Evolutionary conservation across 129 eudicot species (phyloP), one percentile per base, ranked within the genome.

Genomic region (Deinandra increscens): DNA sequence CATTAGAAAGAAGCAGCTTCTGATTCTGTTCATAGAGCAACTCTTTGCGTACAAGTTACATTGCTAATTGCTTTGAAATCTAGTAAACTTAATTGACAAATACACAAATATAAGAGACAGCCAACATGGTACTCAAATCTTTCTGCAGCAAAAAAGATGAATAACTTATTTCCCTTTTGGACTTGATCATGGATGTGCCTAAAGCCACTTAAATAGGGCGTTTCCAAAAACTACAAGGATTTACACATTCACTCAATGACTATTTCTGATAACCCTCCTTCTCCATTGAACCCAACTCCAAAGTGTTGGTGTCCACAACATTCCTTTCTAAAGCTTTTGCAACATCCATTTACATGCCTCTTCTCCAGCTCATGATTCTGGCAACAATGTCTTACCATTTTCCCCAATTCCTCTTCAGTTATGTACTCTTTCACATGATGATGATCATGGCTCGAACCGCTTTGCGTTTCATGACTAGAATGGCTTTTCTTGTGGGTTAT

Each of bases 261-360:
- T 26, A 90, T 90, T 56, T 90, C 97, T 42, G 94, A 72, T 72
- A 89, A 81, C 3, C 84, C 84, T 38, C 86, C 73, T 36, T 59
- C 38, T 42, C 60, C 84, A 55, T 74, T 67, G 55, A 74, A 77
- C 36, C 75, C 71, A 38, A 33, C 66, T 69, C 71, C 69, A 50
- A 64, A 50, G 6, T 31, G 54, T 26, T 51, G 49, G 9, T 69
- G 71, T 46, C 71, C 68, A 60, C 97, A 90, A 60, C 97, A 84
- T 75, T 80, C 88, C 87, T 70, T 75, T 42, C 84, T 64, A 33
- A 66, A 78, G 76, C 86, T 86, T 69, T 68, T 74, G 70, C 87
- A 84, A 43, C 90, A 87, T 1, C 74, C 79, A 22, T 81, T 73
- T 33, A 49, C 60, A 11, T 78, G 79, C 33, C 73, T 68, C 60